Base-by-base conservation (phyloP, 2,329 filamentous ascomycete species). In the Sporothrix protearum region DNA sequence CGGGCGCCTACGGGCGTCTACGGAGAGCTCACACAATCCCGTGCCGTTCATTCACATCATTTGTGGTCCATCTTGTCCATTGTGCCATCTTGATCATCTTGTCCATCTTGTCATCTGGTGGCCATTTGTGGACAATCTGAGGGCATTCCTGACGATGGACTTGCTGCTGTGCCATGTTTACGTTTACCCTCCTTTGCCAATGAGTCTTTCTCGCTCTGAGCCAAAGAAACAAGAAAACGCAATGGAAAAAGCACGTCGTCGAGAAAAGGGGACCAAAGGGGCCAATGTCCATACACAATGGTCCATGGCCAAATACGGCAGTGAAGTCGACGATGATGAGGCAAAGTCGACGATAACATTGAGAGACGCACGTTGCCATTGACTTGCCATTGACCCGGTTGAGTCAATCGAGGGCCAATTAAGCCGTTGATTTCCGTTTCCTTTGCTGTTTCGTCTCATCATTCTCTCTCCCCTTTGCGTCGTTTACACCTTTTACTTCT, bases 1-100 rank as follows among this genome's bases (percentile, higher is more conserved):
- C 25, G 63, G 63, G 63, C 63, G 25, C 49, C 42, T 47, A 25
- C 63, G 42, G 57, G 33, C 57, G n/a, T 61, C 57, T 22, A 61
- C 57, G 63, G 63, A 66, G 25, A 7, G 19, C 19, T 30, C 33
- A 59, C 33, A 59, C 19, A 22, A 10, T 61, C 57, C 55, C 59
- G 63, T 49, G 63, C 63, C 42, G 14, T 49, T 49, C 16, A 47
- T 19, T 49, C 28, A 22, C 25, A 25, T 51, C 30, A 25, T 63
- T n/a, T 42, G 30, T 36, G 22, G 12, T 57, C 53, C 6, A 12
- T 25, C 16, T 36, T 51, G 49, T 19, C n/a, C 19, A 36, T 36
- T 8, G 36, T n/a, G n/a, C n/a, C n/a, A n/a, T n/a, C n/a, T n/a
- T n/a, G n/a, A n/a, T n/a, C n/a, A n/a, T n/a, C n/a, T n/a, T n/a